These are phyloP conservation scores for Symmetrospora coprosmae DNA, from an alignment of 768 basidiomycete species.

Conservation along the genomic window DNA sequence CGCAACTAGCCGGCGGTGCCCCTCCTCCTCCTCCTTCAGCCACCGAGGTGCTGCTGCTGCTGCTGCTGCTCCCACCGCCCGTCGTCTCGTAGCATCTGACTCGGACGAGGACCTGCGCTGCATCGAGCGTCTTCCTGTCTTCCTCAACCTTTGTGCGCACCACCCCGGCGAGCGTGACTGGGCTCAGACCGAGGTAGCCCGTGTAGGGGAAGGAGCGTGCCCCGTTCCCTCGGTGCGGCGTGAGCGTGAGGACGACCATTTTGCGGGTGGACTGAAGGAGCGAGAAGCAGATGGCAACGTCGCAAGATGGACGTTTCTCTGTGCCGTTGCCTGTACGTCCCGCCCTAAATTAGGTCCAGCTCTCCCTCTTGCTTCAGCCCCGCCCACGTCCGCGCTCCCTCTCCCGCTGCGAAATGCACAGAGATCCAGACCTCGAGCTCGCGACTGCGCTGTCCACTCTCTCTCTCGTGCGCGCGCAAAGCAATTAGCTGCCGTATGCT, in stretches of 20 bases:
- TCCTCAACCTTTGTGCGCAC: slow-evolving; percentile 58
- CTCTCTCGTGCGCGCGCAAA: no score
- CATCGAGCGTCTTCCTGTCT: slow-evolving; percentile 54
- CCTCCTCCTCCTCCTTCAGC: background rate
- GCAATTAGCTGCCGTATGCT: no score
- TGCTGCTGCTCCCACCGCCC: slow-evolving; percentile 44
- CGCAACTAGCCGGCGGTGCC: no score
- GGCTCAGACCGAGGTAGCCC: slow-evolving; percentile 68
- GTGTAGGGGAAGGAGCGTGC: slow-evolving; percentile 58
- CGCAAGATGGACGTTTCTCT: no score
- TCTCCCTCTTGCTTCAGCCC: background rate
- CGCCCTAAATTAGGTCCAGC: background rate
- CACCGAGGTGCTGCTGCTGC: slow-evolving; percentile 29
- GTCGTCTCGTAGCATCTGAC: slow-evolving; percentile 73
- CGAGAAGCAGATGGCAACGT: no score
- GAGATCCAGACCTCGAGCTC: no score
- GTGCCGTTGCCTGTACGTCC: no score
- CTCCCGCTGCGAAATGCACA: background rate
- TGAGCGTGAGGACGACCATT: slow-evolving; percentile 39
- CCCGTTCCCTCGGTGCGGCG: slow-evolving; percentile 57
- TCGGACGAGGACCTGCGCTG: slow-evolving; percentile 55
- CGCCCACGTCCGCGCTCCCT: background rate
- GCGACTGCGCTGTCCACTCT: no score
- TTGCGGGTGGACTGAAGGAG: background rate
- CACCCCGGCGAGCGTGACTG: slow-evolving; percentile 63